Evolutionary conservation across 2,329 filamentous ascomycete species (phyloP), one percentile per base, ranked within the genome.

Genomic region (Magnaporthiopsis poae): DNA sequence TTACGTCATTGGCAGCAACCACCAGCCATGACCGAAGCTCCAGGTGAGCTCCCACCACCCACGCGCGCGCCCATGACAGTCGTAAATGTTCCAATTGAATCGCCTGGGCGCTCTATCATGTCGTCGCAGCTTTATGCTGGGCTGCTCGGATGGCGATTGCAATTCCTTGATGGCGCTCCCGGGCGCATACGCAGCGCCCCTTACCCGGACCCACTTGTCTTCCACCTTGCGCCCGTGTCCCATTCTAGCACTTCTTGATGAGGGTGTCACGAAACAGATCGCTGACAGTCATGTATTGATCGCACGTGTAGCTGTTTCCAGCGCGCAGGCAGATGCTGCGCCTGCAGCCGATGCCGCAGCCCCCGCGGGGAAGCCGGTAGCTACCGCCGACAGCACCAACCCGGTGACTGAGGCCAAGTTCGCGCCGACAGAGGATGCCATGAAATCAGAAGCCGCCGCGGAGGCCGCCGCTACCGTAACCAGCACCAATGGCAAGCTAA

Each of bases 1-100:
- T 69, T 70, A 71, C 69, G 68, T 70, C 69, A 71, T 69, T 62
- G 67, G 62, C 67, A 70, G 66, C 64, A 67, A 68, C 59, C 65
- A 27, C 15, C 65, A 59, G 52, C 66, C 35, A 63, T 68, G 59
- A 65, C 65, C 27, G 65, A 62, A 66, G 64, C 63, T 64, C 31
- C 67, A 64, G 69, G 69, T 70, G 67, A 29, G 69, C 64, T 27
- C 46, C 46, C 18, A 56, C 46, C 21, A n/a, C 46, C 0, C 21
- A n/a, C 21, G 46, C 46, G 46, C 46, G 7, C 18, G 46, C 18
- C n/a, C 46, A 25, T 56, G 46, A 33, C 31, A 8, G 13, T 27
- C 31, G n/a, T 31, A 12, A 25, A 31, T 61, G 2, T 29, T 12
- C 27, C 60, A 61, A 61, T 61, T 61, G 60, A 15, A 33, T 12